Conservation (phyloP, 2,329 filamentous ascomycete genomes). For the Venturia oleaginea region DNA sequence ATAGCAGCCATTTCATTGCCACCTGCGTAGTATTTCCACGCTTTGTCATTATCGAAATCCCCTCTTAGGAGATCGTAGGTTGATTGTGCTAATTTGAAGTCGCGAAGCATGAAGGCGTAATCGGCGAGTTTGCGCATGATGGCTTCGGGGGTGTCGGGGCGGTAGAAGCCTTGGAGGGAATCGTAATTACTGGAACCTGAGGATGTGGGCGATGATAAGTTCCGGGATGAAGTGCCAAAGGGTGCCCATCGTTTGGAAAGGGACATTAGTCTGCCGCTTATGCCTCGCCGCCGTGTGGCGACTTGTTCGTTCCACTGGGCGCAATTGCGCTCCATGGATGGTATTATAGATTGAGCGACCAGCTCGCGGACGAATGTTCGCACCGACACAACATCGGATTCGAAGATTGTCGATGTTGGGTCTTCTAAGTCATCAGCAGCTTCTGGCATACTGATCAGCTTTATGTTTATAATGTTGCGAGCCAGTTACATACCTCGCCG, state of each 20-base stretch:
- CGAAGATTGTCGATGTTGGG: conserved; percentile 71
- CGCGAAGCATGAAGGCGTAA: conserved; percentile 92
- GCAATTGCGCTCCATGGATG: conserved; percentile 89
- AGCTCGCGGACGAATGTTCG: conserved; percentile 87
- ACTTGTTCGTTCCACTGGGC: conserved; percentile 97
- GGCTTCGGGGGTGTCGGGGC: conserved; percentile 75
- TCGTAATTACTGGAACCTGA: conserved; percentile 49
- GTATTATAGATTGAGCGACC: conserved; percentile 87
- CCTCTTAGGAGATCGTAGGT: conserved; percentile 84
- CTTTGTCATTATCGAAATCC: conserved; percentile 92
- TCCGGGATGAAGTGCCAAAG: conserved; percentile 59
- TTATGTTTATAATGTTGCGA: not conserved
- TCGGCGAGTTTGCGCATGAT: conserved; percentile 89
- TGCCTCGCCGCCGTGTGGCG: conserved; percentile 76
- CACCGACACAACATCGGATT: conserved; percentile 83
- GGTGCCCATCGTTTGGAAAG: conserved; percentile 83
- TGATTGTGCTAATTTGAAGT: conserved; percentile 86
- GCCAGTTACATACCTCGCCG: conserved; percentile 41
- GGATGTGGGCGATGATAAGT: conserved; percentile 44
- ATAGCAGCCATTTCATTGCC: conserved; percentile 92
- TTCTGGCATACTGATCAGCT: conserved; percentile 32
- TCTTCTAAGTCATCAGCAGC: conserved; percentile 62
- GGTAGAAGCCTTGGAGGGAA: conserved; percentile 66
- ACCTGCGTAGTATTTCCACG: conserved; percentile 90
- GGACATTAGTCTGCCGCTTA: conserved; percentile 89